Evolutionary conservation across 2,329 filamentous ascomycete genomes (phyloP).

Genomic region (Emmonsia crescens): DNA sequence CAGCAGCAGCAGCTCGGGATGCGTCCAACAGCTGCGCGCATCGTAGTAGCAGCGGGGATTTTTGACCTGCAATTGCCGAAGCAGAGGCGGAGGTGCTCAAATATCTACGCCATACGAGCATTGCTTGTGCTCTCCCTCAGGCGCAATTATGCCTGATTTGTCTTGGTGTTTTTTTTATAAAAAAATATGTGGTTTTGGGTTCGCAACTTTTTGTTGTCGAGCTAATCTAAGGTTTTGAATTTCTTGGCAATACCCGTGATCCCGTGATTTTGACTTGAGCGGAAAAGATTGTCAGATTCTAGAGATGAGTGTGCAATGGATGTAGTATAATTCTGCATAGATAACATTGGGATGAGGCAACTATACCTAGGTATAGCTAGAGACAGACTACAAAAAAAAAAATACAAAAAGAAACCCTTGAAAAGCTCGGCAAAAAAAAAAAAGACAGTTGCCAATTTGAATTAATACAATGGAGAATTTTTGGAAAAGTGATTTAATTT

Average conservation of each 20-base stretch:
- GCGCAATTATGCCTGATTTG: background rate
- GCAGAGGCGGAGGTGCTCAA: slow-evolving; percentile 25
- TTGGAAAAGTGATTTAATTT: background rate
- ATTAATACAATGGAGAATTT: background rate
- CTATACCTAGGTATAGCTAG: background rate
- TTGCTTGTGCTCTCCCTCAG: background rate
- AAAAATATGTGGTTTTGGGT: background rate
- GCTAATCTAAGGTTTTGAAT: background rate
- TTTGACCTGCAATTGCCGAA: slow-evolving; percentile 12
- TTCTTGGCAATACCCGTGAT: background rate
- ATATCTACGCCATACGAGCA: slow-evolving; percentile 26
- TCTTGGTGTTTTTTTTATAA: background rate
- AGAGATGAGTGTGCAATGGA: no score
- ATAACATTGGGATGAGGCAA: background rate
- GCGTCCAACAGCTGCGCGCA: slow-evolving; percentile 30
- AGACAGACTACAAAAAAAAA: background rate
- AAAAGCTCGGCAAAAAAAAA: background rate
- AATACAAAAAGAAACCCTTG: background rate
- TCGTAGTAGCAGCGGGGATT: slow-evolving; percentile 20
- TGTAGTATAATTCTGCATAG: background rate
- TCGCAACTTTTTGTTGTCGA: background rate
- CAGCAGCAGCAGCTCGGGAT: slow-evolving; percentile 13
- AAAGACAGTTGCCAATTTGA: background rate
- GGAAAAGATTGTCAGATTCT: no score
- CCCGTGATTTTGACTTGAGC: background rate